Evolutionary conservation across 2,329 filamentous ascomycete genomes (phyloP), one percentile per base, ranked within the genome.

Genomic region (Trichoderma sp.): DNA sequence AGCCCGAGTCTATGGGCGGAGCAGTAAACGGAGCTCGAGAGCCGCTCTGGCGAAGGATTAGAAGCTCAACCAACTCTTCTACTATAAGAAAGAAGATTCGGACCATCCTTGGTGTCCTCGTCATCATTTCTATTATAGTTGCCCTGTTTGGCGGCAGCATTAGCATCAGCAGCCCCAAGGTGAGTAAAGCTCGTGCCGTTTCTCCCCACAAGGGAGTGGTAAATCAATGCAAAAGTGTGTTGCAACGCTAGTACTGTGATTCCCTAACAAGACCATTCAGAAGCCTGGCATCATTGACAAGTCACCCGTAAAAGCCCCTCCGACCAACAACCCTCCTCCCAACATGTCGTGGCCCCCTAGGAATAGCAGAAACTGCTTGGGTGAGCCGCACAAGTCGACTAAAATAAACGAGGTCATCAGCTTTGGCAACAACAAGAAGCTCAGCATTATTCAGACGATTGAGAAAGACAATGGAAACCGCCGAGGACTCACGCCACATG

Each of bases 1-100:
- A 77, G 5, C 83, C 82, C 7, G 78, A 86, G 78, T 84, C 82
- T 68, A 84, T 85, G 80, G 78, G 80, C 42, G 76, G 71, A 9
- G 71, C 74, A 22, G 73, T 73, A 5, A 71, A 71, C 53, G 74
- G 63, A 72, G 61, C 63, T 5, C 53, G 67, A 42, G 67, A 70
- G 2, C 73, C 76, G 2, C 69, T 75, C 70, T 78, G 76, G 76
- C 71, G 70, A 58, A 76, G 76, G n/a, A 39, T 72, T 29, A 78
- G 71, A 50, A 70, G 74, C 5, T 69, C 48, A n/a, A 42, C 70
- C 15, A 37, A 67, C 13, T 71, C 69, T 19, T 29, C 72, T 17
- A 70, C 69, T 35, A 48, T 72, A 32, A 73, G 77, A 34, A 75
- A 67, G 37, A 77, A 71, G 35, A 25, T 79, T 35, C 78, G 74